Base-by-base conservation (phyloP, 441 rosid genomes). In the Melastoma candidum region DNA sequence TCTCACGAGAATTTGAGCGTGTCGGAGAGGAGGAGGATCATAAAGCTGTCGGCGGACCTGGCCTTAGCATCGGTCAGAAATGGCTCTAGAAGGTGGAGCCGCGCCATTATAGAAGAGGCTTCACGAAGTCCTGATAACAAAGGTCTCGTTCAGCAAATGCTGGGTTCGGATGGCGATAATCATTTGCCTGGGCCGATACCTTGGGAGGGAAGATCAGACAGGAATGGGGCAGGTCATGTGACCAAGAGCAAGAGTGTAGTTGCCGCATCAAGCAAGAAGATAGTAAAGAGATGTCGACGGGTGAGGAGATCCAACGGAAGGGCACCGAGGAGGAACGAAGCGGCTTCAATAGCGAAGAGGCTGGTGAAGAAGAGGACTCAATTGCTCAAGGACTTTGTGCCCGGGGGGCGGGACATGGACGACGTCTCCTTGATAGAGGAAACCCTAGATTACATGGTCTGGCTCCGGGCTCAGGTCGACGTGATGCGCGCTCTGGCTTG, bases 361-460 rank as follows among this genome's bases (percentile, higher is more conserved):
- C 46, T 79, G 74, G 61, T 79, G 47, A 81, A 69, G 67, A 79
- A 74, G 69, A 78, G 89, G 63, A 83, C 77, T 12, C 66, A 69
- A 26, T 47, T 83, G 60, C 72, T 90, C 54, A 87, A 76, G 73
- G 73, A 71, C 61, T 64, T 90, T 4, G 78, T 90, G 7, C 97
- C 96, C 0, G 96, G 97, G 3, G 96, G 97, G 4, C 80, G 81
- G 49, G 71, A 70, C 17, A 75, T 84, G 66, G 78, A 83, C 62
- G 69, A 71, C 13, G 71, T 68, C 8, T 69, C 73, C 51, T 71
- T 90, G 74, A 73, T 90, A 55, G 68, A 64, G 73, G 96, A 90
- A 77, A 78, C 95, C 78, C 82, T 90, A 73, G 97, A 87, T 56
- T 90, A 90, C 64, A 74, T 90, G n/a, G 48, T 78, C 24, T 78